Conservation (phyloP, 2,329 filamentous ascomycete species). For the Tolypocladium inflatum region DNA sequence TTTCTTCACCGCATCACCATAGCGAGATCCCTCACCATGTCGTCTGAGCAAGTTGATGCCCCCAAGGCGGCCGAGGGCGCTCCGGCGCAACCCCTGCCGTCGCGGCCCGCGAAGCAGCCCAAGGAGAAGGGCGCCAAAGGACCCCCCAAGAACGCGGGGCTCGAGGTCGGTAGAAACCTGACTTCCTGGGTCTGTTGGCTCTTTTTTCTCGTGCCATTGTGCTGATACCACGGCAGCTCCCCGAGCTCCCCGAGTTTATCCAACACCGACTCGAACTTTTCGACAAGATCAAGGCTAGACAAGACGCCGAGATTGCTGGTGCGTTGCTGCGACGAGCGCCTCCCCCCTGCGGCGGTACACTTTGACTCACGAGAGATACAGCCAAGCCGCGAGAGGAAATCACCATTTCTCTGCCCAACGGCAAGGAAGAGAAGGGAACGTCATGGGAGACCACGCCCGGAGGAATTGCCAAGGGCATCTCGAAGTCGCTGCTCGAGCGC, state of each 20-base stretch:
- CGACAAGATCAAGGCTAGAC: constrained; percentile 76
- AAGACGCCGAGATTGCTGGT: constrained; percentile 61
- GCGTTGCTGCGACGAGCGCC: constrained; percentile 9
- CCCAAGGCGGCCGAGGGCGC: constrained; percentile 23
- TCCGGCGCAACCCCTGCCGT: constrained; percentile 22
- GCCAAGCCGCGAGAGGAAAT: constrained; percentile 64
- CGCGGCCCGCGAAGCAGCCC: constrained; percentile 25
- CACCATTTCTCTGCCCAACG: constrained; percentile 63
- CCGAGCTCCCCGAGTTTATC: constrained; percentile 62
- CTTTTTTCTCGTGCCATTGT: constrained; percentile 21
- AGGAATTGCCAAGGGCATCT: constrained; percentile 68
- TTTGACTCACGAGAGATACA: constrained; percentile 22
- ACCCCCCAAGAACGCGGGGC: constrained; percentile 43
- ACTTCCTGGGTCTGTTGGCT: constrained; percentile 11
- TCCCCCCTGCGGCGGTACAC: background rate
- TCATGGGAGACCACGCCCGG: constrained; percentile 88
- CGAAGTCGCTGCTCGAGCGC: constrained; percentile 75
- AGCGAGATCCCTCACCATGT: constrained; percentile 18
- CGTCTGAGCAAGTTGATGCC: constrained; percentile 25
- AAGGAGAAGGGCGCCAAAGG: constrained; percentile 34
- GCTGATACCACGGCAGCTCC: constrained; percentile 20
- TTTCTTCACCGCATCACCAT: constrained; percentile 13
- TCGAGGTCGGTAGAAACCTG: constrained; percentile 29
- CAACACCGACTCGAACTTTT: constrained; percentile 79
- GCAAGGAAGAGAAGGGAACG: constrained; percentile 61